These are phyloP conservation scores for Corylus heterophylla DNA, from an alignment of 306 rosid genomes.

Conservation along the genomic window DNA sequence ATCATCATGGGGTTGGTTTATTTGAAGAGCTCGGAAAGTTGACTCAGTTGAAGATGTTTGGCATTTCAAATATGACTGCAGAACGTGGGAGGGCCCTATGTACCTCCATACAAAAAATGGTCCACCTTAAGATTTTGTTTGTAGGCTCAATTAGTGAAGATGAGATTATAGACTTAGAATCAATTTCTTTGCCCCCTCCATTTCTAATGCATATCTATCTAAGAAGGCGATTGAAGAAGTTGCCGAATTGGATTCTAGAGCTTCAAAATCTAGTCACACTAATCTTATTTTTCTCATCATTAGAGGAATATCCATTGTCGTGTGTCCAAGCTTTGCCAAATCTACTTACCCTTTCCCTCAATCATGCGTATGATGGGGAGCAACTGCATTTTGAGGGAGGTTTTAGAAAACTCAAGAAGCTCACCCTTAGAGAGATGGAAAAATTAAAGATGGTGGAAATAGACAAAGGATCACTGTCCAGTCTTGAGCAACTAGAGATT, in stretches of 20 bases:
- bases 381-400: constrained; percentile 3
- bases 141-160: constrained; percentile 5
- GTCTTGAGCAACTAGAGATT: too few relatives aligned
- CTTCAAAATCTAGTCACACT: constrained; percentile 7
- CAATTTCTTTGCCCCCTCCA: background rate
- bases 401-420: constrained; percentile 2
- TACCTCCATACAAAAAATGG: background rate
- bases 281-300: background rate
- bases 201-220: constrained; percentile 4
- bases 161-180: constrained; percentile 20
- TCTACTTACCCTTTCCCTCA: background rate
- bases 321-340: background rate
- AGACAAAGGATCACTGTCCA: too few relatives aligned
- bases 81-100: background rate
- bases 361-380: constrained; percentile 18
- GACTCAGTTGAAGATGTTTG: constrained; percentile 1
- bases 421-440: background rate
- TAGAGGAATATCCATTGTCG: constrained; percentile 8
- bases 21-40: background rate
- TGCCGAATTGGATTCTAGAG: constrained; percentile 22
- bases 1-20: background rate
- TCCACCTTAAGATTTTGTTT: constrained; percentile 5
- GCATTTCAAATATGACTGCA: background rate
- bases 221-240: constrained; percentile 5
- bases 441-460: background rate